Percentiles rank a stretch among this genome's conserved stretches.
These are phyloP conservation scores for Phlyctochytrium arcticum DNA, from an alignment of 192 early-diverging fungal genomes.

Conservation along the genomic window DNA sequence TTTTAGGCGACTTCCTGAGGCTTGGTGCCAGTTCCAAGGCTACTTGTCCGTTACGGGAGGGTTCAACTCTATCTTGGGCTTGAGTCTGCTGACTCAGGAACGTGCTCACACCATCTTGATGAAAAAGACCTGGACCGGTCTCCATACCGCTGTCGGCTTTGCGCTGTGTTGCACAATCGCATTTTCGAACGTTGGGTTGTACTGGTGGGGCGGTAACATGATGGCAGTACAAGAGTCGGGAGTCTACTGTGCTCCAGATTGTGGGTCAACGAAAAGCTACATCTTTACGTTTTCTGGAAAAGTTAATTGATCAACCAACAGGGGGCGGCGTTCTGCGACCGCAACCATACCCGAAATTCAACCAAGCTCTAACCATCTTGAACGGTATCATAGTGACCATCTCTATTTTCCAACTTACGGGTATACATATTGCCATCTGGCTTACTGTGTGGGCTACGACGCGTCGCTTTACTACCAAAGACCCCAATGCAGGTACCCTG, in stretches of 20 bases:
- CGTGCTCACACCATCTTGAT: slow-evolving; percentile 6
- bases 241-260: slow-evolving; percentile 17
- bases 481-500: too few species aligned
- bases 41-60: neutral
- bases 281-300: too few species aligned
- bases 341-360: slow-evolving; percentile 7
- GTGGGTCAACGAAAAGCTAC: neutral
- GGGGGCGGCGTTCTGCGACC: slow-evolving; percentile 3
- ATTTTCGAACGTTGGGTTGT: neutral
- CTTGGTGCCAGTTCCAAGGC: slow-evolving; percentile 21
- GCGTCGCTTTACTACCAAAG: too few species aligned
- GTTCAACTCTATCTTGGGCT: slow-evolving; percentile 3
- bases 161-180: neutral
- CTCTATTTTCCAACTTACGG: neutral
- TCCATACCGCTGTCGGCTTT: neutral
- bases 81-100: slow-evolving; percentile 9
- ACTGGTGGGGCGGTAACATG: neutral
- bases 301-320: too few species aligned
- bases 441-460: neutral
- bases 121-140: slow-evolving; percentile 8
- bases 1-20: slow-evolving; percentile 1
- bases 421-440: neutral
- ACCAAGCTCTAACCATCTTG: neutral
- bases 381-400: neutral
- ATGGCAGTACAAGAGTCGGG: slow-evolving; percentile 13